Evolutionary conservation across 192 early-diverging fungal species (phyloP).

Genomic region (Backusella sp.): DNA sequence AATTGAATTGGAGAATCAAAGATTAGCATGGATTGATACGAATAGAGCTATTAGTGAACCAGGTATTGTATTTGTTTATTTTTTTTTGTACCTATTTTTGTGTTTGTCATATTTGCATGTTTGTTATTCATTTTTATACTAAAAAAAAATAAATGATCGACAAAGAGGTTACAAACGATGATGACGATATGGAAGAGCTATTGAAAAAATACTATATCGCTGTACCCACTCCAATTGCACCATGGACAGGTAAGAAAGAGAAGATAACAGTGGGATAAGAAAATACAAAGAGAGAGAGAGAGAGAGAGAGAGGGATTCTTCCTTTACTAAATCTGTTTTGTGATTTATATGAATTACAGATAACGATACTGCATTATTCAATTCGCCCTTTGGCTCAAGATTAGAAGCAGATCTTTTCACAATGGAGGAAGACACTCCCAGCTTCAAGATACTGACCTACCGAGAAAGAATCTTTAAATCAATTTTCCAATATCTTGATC

Average conservation of each 20-base stretch:
- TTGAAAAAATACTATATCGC: constrained; percentile 41
- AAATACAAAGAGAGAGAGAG: background rate
- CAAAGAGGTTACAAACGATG: background rate
- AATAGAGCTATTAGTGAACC: background rate
- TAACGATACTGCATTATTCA: constrained; percentile 36
- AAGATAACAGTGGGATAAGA: background rate
- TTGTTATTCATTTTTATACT: background rate
- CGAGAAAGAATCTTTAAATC: constrained; percentile 42
- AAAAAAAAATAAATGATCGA: background rate
- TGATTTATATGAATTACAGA: background rate
- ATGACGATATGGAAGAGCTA: background rate
- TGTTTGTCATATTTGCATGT: background rate
- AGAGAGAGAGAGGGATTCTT: background rate
- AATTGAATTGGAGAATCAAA: constrained; percentile 2
- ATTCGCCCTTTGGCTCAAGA: constrained; percentile 30
- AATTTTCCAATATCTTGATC: constrained; percentile 43
- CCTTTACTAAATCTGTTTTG: background rate
- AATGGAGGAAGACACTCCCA: constrained; percentile 24
- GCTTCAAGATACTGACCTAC: constrained; percentile 38
- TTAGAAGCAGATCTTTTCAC: constrained; percentile 31
- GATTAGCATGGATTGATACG: background rate
- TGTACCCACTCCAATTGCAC: constrained; percentile 35
- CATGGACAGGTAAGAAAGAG: constrained; percentile 34
- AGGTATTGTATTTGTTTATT: background rate
- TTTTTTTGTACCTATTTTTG: background rate